A percentile compares a stretch with the other conserved stretches of the same genome.
These are phyloP conservation scores for Sugiyamaella boreocaroliniensis DNA, from an alignment of 805 yeast genomes.

Conservation along the genomic window DNA sequence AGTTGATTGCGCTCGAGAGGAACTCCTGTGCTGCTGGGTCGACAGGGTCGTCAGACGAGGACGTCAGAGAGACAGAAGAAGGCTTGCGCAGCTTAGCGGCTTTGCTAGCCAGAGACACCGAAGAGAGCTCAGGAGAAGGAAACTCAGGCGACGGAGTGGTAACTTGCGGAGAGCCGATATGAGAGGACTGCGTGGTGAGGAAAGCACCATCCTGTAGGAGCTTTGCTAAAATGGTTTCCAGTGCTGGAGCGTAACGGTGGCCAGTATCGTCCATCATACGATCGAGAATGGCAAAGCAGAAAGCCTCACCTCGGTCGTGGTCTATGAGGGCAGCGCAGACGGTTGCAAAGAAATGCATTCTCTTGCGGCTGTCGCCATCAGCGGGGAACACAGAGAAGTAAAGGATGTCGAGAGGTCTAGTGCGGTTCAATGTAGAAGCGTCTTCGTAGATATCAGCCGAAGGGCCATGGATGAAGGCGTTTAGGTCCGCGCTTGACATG, in stretches of 20 bases:
- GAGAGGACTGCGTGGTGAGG: constrained; percentile 4
- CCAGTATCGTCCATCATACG: constrained; percentile 15
- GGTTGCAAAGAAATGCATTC: constrained; percentile 26
- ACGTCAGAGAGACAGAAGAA: constrained; percentile 14
- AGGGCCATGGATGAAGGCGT: constrained; percentile 10
- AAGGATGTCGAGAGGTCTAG: constrained; percentile 27
- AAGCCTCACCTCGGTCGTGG: constrained; percentile 15
- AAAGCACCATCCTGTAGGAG: constrained; percentile 21
- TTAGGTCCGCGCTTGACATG: constrained; percentile 19
- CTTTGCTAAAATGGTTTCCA: constrained; percentile 13
- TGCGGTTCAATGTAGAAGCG: constrained; percentile 19
- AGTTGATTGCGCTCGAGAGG: constrained; percentile 5
- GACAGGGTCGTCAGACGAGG: constrained; percentile 10
- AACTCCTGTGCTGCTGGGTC: constrained; percentile 6
- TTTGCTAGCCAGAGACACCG: constrained; percentile 3
- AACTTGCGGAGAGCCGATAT: neutral
- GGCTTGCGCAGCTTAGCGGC: constrained; percentile 5
- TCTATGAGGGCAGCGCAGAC: constrained; percentile 19
- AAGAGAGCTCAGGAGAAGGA: constrained; percentile 13
- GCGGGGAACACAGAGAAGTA: constrained; percentile 28
- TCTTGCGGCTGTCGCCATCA: constrained; percentile 16
- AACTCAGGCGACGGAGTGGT: constrained; percentile 10
- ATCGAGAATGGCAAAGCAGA: constrained; percentile 19
- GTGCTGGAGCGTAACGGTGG: constrained; percentile 7
- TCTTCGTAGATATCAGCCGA: constrained; percentile 20